Evolutionary conservation across 768 basidiomycete genomes (phyloP), one percentile per base, ranked within the genome.

Genomic region (Suillus hirtellus): DNA sequence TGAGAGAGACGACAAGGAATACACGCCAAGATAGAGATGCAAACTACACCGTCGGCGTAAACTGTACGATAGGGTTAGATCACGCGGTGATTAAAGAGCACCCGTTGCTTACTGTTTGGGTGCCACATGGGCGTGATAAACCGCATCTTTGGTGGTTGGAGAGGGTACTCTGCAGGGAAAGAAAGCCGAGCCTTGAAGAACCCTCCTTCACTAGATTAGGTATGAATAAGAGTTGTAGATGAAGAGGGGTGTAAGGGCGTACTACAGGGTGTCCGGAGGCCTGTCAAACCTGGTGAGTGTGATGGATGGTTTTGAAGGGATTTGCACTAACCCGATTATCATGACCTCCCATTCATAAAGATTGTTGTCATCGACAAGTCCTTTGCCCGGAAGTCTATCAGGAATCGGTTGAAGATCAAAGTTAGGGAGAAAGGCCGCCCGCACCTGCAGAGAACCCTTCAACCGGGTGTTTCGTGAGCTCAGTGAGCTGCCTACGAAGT

Each of bases 71-170:
- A 47, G 66, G 12, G 11, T 21, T 37, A 34, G 21, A 38, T 56
- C 27, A 12, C 27, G 61, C 56, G 21, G 42, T 40, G 14, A 3
- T 34, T 37, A 40, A 34, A 34, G 24, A 47, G 49, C 46, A 60
- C 27, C 60, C 49, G 42, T 37, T 35, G 78, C 89, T 69, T 62
- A 96, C 96, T 96, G 75, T 98, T 99, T 1, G 97, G 97, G 78
- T 99, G 97, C 88, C 96, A 94, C 86, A 99, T 92, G 42, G 89
- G 89, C 2, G 97, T 98, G 68, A 92, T 85, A 72, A 99, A 99
- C 24, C 86, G 88, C 93, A 99, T 93, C 86, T 94, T 96, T 43
- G 97, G 96, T 9, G 96, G 96, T 55, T 88, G 81, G 60, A 96
- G 77, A 34, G 96, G 96, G 74, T 88, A 98, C 75, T 98, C 94